Evolutionary conservation across 2,329 filamentous ascomycete genomes (phyloP).

Genomic region (Ophiostoma quercus): DNA sequence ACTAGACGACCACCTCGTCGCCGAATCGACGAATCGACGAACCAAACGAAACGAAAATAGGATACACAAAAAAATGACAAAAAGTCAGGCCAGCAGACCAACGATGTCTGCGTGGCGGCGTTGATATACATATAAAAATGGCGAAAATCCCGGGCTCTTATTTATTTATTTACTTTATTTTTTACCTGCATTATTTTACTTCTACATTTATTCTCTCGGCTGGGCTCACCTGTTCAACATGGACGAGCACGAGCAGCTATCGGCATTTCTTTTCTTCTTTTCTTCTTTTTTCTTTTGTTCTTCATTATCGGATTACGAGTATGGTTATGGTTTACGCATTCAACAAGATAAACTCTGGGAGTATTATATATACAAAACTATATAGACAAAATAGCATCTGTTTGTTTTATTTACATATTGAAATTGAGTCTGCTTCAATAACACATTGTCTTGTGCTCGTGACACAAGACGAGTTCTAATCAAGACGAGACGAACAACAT

Average conservation of each 20-base stretch:
- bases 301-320: neutral
- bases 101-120: conserved; percentile 13
- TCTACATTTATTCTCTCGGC: conserved; percentile 13
- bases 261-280: neutral
- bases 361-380: neutral
- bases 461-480: neutral
- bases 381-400: neutral
- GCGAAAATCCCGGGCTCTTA: conserved; percentile 17
- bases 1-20: conserved; percentile 32
- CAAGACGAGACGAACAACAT: neutral
- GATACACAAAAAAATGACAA: conserved; percentile 5
- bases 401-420: neutral
- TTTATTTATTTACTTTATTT: conserved; percentile 18
- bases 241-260: conserved; percentile 21
- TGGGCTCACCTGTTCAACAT: conserved; percentile 28
- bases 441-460: neutral
- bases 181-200: conserved; percentile 7
- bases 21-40: neutral
- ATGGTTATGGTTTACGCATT: conserved; percentile 12
- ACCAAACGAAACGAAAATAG: conserved; percentile 4
- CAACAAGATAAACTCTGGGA: conserved; percentile 12
- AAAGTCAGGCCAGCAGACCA: conserved; percentile 10
- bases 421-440: neutral
- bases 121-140: conserved; percentile 14
- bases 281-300: neutral